A percentile compares a stretch with the other conserved stretches of the same genome.
phyloP scores from a whole-genome alignment of 2,329 filamentous ascomycete species.

The Ambrosiella beaveri region DNA sequence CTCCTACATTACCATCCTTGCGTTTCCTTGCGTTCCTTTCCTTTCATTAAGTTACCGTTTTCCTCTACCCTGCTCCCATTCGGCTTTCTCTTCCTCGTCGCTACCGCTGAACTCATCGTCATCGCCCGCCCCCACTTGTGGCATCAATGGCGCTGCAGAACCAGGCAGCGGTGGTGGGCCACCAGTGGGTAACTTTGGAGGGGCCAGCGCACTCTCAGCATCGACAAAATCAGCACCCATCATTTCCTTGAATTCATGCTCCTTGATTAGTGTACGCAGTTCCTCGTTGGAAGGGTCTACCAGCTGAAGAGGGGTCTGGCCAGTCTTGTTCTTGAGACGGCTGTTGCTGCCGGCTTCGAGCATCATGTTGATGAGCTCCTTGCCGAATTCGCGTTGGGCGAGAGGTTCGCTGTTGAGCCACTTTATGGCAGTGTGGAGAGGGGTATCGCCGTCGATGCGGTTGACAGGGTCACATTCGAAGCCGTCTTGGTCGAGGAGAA shows the following conservation, averaged over 20 bases:
- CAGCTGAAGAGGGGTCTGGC: slow-evolving; percentile 53
- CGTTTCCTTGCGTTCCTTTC: not conserved
- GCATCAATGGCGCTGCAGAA: slow-evolving; percentile 13
- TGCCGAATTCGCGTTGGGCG: slow-evolving; percentile 46
- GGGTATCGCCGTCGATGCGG: slow-evolving; percentile 56
- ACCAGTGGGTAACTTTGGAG: slow-evolving; percentile 13
- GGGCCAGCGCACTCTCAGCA: slow-evolving; percentile 17
- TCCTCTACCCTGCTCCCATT: slow-evolving; percentile 37
- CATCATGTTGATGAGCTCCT: slow-evolving; percentile 58
- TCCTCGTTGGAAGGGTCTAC: slow-evolving; percentile 52
- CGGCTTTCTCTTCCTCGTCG: slow-evolving; percentile 45
- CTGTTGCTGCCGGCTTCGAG: slow-evolving; percentile 55
- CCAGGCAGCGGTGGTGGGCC: slow-evolving; percentile 12
- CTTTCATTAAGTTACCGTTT: not conserved
- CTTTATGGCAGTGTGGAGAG: slow-evolving; percentile 60
- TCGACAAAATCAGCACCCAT: slow-evolving; percentile 41
- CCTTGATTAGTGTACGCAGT: slow-evolving; percentile 45
- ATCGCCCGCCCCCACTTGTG: slow-evolving; percentile 21
- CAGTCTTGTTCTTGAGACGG: slow-evolving; percentile 49
- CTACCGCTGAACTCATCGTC: slow-evolving; percentile 47
- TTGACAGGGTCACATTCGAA: slow-evolving; percentile 71
- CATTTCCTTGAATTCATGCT: slow-evolving; percentile 48
- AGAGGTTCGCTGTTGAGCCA: slow-evolving; percentile 54
- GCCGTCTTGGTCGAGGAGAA: slow-evolving; percentile 65
- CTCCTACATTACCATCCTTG: not conserved